Conservation (phyloP, 371 early-diverging fungal species). For the Actinomortierella wolfii region DNA sequence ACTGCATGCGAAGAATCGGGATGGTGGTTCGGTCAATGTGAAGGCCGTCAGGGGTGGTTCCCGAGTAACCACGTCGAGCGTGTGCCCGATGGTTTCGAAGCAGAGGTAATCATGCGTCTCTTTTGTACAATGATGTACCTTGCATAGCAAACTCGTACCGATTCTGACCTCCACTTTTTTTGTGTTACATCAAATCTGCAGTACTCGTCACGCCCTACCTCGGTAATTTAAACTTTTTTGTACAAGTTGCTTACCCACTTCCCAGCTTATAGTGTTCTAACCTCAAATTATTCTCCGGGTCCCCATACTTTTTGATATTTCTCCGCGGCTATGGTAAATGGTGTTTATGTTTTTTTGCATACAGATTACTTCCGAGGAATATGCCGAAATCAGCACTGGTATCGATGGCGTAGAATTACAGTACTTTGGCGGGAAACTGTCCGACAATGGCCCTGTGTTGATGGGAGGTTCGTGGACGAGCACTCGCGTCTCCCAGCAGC, state of each 20-base stretch:
- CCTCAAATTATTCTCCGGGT: neutral
- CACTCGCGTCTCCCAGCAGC: too few relatives aligned
- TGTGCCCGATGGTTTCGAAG: slow-evolving; percentile 22
- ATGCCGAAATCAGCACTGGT: slow-evolving; percentile 39
- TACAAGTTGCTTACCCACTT: neutral
- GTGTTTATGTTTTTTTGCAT: neutral
- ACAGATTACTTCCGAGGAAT: slow-evolving; percentile 45
- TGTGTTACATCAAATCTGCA: too few relatives aligned
- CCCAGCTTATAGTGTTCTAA: neutral
- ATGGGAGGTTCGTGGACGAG: too few relatives aligned
- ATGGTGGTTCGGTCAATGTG: slow-evolving; percentile 43
- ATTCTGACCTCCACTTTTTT: too few relatives aligned
- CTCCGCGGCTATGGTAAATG: neutral
- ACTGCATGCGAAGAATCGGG: slow-evolving; percentile 36
- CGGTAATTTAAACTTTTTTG: slow-evolving; percentile 21
- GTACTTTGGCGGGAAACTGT: slow-evolving; percentile 37
- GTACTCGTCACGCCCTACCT: slow-evolving; percentile 29
- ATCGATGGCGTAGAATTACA: slow-evolving; percentile 40
- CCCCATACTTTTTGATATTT: neutral
- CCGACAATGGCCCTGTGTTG: too few relatives aligned
- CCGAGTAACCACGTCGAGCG: slow-evolving; percentile 41
- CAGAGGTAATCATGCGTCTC: too few relatives aligned
- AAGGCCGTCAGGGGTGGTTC: slow-evolving; percentile 33
- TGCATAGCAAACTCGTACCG: too few relatives aligned
- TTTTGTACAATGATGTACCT: too few relatives aligned